Percentiles rank a stretch among this genome's conserved stretches.
Conservation (phyloP, 148 eudicot genomes). For the Rhododendron williamsianum region DNA sequence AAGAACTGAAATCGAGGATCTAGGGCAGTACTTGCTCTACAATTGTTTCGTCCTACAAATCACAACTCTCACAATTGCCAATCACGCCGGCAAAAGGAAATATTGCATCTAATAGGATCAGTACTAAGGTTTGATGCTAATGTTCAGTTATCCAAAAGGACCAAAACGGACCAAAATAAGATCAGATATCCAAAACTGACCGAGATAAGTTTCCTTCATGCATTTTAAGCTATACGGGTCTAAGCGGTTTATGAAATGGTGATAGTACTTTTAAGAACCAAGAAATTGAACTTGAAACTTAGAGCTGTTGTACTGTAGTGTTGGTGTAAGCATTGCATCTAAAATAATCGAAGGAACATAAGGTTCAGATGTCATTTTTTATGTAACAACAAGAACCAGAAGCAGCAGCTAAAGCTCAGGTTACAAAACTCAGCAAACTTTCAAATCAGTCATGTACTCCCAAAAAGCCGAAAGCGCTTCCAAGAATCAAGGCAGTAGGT, state of each 20-base stretch:
- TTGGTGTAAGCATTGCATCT: not conserved
- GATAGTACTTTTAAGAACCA: not conserved
- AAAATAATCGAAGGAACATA: not conserved
- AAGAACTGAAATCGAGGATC: not conserved
- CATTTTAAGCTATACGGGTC: not conserved
- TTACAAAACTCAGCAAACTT: not conserved
- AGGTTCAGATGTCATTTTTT: not conserved
- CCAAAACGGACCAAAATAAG: too few relatives aligned
- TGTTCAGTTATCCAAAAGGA: not conserved
- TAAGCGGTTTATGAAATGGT: not conserved
- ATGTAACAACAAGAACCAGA: not conserved
- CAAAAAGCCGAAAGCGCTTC: too few relatives aligned
- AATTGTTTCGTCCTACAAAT: not conserved
- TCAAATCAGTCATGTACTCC: too few relatives aligned
- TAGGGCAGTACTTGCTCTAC: not conserved
- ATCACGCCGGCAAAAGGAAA: not conserved
- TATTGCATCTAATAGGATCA: not conserved
- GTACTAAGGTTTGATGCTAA: too few relatives aligned
- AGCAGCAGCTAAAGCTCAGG: not conserved
- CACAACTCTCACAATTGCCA: not conserved
- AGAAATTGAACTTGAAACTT: not conserved
- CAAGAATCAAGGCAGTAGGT: too few relatives aligned
- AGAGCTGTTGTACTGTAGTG: not conserved
- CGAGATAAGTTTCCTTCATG: too few relatives aligned
- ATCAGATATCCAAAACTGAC: not conserved